Evolutionary conservation across 106 monocot species (phyloP), one percentile per base, ranked within the genome.

Genomic region (Dioscorea zingiberensis): DNA sequence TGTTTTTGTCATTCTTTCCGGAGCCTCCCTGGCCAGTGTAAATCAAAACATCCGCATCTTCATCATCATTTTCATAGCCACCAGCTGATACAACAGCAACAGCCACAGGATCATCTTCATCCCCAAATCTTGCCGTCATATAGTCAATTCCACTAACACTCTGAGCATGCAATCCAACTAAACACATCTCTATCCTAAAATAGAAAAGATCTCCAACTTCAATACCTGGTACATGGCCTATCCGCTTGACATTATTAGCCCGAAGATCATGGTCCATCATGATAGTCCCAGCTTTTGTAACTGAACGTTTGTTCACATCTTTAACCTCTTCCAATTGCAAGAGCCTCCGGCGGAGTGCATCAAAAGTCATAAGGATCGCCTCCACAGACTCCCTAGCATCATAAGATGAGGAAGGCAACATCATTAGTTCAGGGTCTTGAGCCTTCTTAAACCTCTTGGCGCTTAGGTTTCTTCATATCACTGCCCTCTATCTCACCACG

Each of bases 51-150:
- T 88, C 66, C 0, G 54, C 27, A 45, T 81, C 73, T 22, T 70
- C 78, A 4, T 84, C 83, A 14, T 89, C 81, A 71, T 94, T 83
- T 51, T 94, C 89, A 68, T 94, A 94, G 24, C 81, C 89, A n/a
- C 93, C 93, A 48, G 93, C 69, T 11, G 88, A 79, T 18, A 89
- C 89, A 24, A 94, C 64, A 44, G 86, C 81, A 25, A 86, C 29
- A n/a, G 93, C 93, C 27, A 84, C 59, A 15, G 73, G 62, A 32
- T 86, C 86, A 48, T 85, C 65, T 13, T 55, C 78, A 24, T 65
- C 13, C 0, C 54, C 29, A 46, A 73, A n/a, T n/a, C n/a, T n/a
- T n/a, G n/a, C n/a, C n/a, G n/a, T n/a, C n/a, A n/a, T n/a, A n/a
- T n/a, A n/a, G 68, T 86, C 89, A 27, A 94, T 94, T 15, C 93